Evolutionary conservation across 2,329 filamentous ascomycete species (phyloP).

Genomic region (Neopestalotiopsis sp.): DNA sequence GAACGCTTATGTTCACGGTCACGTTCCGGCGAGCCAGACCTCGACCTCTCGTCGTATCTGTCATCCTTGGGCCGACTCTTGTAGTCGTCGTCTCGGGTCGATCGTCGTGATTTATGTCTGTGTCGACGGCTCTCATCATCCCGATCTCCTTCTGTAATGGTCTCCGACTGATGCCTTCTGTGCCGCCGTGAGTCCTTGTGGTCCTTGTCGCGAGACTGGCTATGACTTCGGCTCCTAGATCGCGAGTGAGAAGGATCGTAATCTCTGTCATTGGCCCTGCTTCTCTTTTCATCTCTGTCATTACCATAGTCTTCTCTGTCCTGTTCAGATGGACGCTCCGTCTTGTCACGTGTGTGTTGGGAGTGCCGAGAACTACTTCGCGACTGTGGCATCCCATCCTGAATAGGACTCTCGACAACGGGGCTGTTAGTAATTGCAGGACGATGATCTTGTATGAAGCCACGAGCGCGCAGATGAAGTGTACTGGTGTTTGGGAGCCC

Average conservation of each 20-base stretch:
- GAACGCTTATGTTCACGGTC: constrained; percentile 51
- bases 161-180: constrained; percentile 61
- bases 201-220: constrained; percentile 47
- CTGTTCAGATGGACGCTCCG: constrained; percentile 42
- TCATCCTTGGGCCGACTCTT: constrained; percentile 45
- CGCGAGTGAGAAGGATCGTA: constrained; percentile 35
- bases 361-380: constrained; percentile 57
- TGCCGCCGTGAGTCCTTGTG: constrained; percentile 55
- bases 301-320: constrained; percentile 35
- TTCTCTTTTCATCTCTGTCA: constrained; percentile 26
- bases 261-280: constrained; percentile 35
- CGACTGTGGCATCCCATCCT: constrained; percentile 43
- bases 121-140: constrained; percentile 58
- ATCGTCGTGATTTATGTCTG: constrained; percentile 50
- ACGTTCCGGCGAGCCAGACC: constrained; percentile 66
- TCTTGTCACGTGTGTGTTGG: constrained; percentile 42
- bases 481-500: constrained; percentile 84
- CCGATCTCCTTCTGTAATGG: constrained; percentile 51
- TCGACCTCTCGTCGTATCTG: constrained; percentile 59
- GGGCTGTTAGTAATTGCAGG: constrained; percentile 37
- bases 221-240: constrained; percentile 42
- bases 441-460: constrained; percentile 47
- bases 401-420: constrained; percentile 36
- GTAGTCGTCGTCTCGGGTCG: constrained; percentile 52
- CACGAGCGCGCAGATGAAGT: constrained; percentile 64